Conservation (phyloP, 139 green algal species). For the Zygnema cylindricum region DNA sequence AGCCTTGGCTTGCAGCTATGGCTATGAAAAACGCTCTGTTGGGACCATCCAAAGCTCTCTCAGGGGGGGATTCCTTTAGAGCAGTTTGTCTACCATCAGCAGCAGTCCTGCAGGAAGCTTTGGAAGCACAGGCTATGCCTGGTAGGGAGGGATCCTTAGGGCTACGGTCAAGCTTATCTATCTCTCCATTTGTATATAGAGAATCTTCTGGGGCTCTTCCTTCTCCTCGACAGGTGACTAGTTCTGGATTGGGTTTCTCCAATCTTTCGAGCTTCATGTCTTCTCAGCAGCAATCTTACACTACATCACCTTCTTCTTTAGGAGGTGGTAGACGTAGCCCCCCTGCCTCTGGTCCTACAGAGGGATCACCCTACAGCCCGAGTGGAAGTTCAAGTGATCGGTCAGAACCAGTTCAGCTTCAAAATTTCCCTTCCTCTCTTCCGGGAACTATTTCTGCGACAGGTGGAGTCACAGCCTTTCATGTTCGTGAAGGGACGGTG, state of each 20-base stretch:
- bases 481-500: background rate
- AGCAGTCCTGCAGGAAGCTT: background rate
- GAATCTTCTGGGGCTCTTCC: background rate
- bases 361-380: background rate
- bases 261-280: background rate
- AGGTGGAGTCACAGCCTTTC: background rate
- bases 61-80: background rate
- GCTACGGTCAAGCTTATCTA: background rate
- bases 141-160: background rate
- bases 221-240: background rate
- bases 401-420: background rate
- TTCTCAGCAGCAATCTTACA: background rate
- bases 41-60: background rate
- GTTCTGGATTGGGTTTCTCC: background rate
- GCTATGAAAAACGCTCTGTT: background rate
- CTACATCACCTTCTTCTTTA: background rate
- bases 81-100: background rate
- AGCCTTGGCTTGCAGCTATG: background rate
- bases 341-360: too few species aligned
- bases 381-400: background rate
- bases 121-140: background rate
- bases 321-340: background rate
- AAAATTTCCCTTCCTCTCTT: background rate
- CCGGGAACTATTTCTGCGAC: background rate
- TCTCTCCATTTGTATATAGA: background rate